A percentile compares a stretch with the other conserved stretches of the same genome.
These are phyloP conservation scores for Hibiscus syriacus DNA, from an alignment of 345 rosid species.

Conservation along the genomic window DNA sequence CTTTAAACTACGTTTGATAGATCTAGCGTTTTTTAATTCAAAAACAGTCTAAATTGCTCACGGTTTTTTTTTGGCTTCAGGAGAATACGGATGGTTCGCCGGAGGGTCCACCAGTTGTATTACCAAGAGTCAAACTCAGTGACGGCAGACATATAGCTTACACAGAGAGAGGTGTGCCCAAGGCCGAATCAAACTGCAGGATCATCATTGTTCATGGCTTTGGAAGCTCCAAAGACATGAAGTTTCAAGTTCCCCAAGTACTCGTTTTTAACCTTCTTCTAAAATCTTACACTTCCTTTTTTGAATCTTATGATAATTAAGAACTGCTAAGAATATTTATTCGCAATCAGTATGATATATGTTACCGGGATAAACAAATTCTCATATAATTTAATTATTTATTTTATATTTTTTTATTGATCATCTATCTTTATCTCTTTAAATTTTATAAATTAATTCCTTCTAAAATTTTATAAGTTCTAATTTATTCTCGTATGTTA, in stretches of 20 bases:
- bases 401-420: too few species aligned
- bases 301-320: neutral
- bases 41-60: constrained; percentile 10
- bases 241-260: constrained; percentile 69
- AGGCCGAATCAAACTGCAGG: constrained; percentile 43
- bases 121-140: constrained; percentile 52
- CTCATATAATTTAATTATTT: too few species aligned
- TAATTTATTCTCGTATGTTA: too few species aligned
- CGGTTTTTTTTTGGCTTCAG: constrained; percentile 19
- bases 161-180: constrained; percentile 67
- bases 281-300: neutral
- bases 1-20: neutral
- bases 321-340: too few species aligned
- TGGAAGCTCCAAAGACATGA: constrained; percentile 96
- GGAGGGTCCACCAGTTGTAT: constrained; percentile 24
- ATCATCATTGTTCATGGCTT: constrained; percentile 83
- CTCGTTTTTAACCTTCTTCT: constrained; percentile 1
- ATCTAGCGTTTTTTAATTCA: neutral
- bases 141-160: constrained; percentile 83
- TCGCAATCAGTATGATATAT: too few species aligned
- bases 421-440: too few species aligned
- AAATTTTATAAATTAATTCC: too few species aligned
- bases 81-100: constrained; percentile 13
- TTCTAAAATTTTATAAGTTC: too few species aligned
- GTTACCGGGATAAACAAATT: too few species aligned